phyloP scores from a whole-genome alignment of 2,329 filamentous ascomycete genomes.

The Penicillium crustosum region DNA sequence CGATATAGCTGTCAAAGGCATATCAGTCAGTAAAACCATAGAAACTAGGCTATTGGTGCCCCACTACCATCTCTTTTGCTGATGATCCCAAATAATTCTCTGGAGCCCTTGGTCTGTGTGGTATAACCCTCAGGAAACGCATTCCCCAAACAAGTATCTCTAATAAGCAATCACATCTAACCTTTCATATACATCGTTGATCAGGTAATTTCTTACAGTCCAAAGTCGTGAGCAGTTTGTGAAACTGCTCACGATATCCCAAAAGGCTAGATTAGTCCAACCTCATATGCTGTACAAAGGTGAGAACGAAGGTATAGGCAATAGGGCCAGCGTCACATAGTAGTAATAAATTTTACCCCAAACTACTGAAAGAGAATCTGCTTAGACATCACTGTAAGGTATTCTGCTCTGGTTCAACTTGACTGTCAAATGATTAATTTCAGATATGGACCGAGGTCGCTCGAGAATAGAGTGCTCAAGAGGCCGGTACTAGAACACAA shows the following conservation, averaged over 20 bases:
- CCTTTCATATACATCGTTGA: no score
- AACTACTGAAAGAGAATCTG: constrained; percentile 51
- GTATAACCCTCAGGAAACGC: no score
- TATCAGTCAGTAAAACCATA: background rate
- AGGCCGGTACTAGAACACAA: constrained; percentile 18
- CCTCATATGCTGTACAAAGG: constrained; percentile 53
- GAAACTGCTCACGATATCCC: constrained; percentile 59
- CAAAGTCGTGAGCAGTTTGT: no score
- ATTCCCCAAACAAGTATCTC: no score
- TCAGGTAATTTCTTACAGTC: no score
- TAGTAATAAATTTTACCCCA: no score
- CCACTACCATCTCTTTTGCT: background rate
- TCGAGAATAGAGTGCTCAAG: constrained; percentile 4
- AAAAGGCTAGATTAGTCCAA: constrained; percentile 59
- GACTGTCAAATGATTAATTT: constrained; percentile 52
- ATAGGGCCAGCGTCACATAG: constrained; percentile 34
- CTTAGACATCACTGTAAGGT: constrained; percentile 69
- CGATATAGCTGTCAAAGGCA: no score
- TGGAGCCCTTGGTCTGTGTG: no score
- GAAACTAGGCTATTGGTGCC: background rate
- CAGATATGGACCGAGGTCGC: background rate
- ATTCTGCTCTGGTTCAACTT: constrained; percentile 66
- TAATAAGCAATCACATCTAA: no score
- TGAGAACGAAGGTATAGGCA: background rate
- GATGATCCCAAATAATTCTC: background rate